Conservation (phyloP, 768 basidiomycete genomes). For the Hortiboletus campestris region DNA sequence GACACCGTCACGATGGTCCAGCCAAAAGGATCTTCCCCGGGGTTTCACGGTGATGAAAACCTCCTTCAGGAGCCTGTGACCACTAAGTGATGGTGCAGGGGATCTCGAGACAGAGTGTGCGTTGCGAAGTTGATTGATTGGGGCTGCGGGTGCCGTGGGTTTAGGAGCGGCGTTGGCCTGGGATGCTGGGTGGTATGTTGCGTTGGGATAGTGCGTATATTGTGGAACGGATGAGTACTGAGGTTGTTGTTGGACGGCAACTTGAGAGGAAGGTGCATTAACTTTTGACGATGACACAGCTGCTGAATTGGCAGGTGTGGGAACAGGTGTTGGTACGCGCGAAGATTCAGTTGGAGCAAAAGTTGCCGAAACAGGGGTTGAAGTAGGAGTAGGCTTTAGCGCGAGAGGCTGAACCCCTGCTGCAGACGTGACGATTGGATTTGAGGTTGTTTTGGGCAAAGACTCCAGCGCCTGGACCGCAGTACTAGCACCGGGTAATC, state of each 20-base stretch:
- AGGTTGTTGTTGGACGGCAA: constrained; percentile 31
- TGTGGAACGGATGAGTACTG: constrained; percentile 35
- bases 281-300: constrained; percentile 16
- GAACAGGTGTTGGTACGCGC: constrained; percentile 19
- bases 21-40: constrained; percentile 50
- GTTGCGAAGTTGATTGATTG: constrained; percentile 19
- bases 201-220: constrained; percentile 54
- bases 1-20: constrained; percentile 71
- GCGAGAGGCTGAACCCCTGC: constrained; percentile 19
- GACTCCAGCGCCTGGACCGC: constrained; percentile 17
- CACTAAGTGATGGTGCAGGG: constrained; percentile 29
- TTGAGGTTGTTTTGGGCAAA: constrained; percentile 20
- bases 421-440: constrained; percentile 8
- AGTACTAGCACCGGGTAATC: constrained; percentile 21
- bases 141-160: constrained; percentile 9
- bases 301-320: constrained; percentile 10
- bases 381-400: constrained; percentile 23
- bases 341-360: constrained; percentile 18
- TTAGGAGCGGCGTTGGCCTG: constrained; percentile 27
- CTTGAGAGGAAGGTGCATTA: constrained; percentile 33
- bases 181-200: constrained; percentile 41
- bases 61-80: constrained; percentile 48
- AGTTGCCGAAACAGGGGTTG: constrained; percentile 25
- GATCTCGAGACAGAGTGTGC: constrained; percentile 34
- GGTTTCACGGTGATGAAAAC: constrained; percentile 60